Percentiles rank a stretch among this genome's conserved stretches.
Evolutionary conservation across 192 early-diverging fungal genomes (phyloP).

Genomic region (Coemansia aciculifera): DNA sequence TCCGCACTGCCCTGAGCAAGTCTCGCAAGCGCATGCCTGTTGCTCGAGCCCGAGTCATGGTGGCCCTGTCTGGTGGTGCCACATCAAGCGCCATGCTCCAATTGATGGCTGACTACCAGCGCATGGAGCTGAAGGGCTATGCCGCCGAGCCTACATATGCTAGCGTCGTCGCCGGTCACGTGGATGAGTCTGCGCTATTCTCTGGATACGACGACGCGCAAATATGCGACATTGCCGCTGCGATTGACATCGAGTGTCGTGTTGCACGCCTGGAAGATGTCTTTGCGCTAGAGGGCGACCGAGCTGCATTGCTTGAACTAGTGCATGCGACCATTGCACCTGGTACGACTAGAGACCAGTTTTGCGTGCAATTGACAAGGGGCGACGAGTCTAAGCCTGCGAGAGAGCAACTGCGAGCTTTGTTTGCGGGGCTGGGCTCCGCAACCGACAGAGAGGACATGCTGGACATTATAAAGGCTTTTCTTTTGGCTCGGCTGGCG

Average conservation of each 20-base stretch:
- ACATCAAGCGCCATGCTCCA: slow-evolving; percentile 75
- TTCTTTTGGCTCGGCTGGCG: slow-evolving; percentile 60
- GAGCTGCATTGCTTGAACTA: slow-evolving; percentile 17
- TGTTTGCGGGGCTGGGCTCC: slow-evolving; percentile 61
- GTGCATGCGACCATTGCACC: slow-evolving; percentile 18
- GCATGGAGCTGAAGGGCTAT: slow-evolving; percentile 50
- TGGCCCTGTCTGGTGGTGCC: slow-evolving; percentile 86
- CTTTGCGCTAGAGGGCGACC: slow-evolving; percentile 39
- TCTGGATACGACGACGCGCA: slow-evolving; percentile 33
- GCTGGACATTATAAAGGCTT: slow-evolving; percentile 62
- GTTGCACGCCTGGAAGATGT: slow-evolving; percentile 66
- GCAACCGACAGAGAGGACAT: slow-evolving; percentile 72
- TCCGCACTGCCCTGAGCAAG: slow-evolving; percentile 63
- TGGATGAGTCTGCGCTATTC: slow-evolving; percentile 72
- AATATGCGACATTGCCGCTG: slow-evolving; percentile 47
- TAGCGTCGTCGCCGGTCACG: slow-evolving; percentile 69
- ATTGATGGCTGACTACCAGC: slow-evolving; percentile 63
- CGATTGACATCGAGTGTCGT: slow-evolving; percentile 42
- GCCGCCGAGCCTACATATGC: slow-evolving; percentile 64
- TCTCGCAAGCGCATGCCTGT: slow-evolving; percentile 39
- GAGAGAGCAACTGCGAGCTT: slow-evolving; percentile 50
- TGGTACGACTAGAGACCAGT: slow-evolving; percentile 8
- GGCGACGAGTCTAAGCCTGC: neutral
- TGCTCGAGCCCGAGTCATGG: slow-evolving; percentile 61
- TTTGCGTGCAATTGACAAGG: slow-evolving; percentile 25